phyloP scores from a whole-genome alignment of 2,329 filamentous ascomycete genomes.

The Pestalotiopsis sp. region DNA sequence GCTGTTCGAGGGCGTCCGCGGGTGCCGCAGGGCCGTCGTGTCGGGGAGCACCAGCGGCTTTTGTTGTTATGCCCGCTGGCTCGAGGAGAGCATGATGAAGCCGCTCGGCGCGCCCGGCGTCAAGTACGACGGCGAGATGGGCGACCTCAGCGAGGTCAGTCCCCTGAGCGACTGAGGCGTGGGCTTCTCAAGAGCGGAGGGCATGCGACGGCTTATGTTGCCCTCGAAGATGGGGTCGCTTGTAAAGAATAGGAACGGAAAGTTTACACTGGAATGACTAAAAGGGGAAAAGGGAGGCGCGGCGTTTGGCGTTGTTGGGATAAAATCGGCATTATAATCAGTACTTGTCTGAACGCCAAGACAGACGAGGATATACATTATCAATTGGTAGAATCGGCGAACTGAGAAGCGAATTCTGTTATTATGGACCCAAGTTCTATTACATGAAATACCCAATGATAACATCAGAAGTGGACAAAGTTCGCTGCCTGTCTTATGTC shows the following conservation, averaged over 20 bases:
- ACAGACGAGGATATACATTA: neutral
- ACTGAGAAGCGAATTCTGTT: too few relatives aligned
- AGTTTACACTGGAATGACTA: neutral
- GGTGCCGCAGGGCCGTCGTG: conserved; percentile 37
- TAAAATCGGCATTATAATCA: neutral
- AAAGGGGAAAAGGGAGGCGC: neutral
- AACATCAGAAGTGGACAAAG: too few relatives aligned
- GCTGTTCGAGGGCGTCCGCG: conserved; percentile 44
- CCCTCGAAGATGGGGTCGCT: too few relatives aligned
- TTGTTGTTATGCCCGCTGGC: conserved; percentile 43
- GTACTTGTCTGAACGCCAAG: neutral
- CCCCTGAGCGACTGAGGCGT: neutral
- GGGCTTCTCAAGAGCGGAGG: too few relatives aligned
- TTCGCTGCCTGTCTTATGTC: too few relatives aligned
- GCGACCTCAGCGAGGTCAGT: neutral
- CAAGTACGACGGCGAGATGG: neutral
- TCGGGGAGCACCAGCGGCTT: conserved; percentile 41
- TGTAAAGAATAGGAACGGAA: neutral
- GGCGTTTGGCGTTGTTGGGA: neutral
- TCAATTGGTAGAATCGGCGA: too few relatives aligned
- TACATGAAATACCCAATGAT: too few relatives aligned
- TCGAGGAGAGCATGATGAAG: conserved; percentile 24
- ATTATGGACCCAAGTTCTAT: too few relatives aligned
- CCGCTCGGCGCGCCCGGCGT: neutral
- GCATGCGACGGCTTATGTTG: too few relatives aligned